Base-by-base conservation (phyloP, 202 grass and related monocot species). In the Hordeum pubiflorum region DNA sequence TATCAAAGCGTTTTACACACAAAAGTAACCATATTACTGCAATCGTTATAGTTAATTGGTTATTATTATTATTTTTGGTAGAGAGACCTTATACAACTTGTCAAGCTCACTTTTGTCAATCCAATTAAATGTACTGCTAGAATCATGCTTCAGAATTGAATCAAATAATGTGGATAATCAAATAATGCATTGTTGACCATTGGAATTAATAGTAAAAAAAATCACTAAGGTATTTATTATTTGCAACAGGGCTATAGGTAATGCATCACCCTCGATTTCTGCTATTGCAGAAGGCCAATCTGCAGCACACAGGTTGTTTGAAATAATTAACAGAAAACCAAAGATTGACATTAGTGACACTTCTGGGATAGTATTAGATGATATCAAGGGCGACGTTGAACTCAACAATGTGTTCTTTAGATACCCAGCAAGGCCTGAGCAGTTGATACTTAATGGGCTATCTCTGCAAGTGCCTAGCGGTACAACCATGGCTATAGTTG, bases 401-500 rank as follows among this genome's bases (percentile, higher is more conserved):
- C 88, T 98, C 4, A 93, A 86, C 48, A 80, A 93, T 81, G 88
- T 98, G 3, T 89, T 57, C 81, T 98, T 98, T 79, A 91, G 86
- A 58, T 98, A 94, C 74, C 95, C 95, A 48, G 75, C 87, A 43
- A 92, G 95, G 81, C 92, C 92, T 69, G 88, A 89, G 27, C 89
- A 98, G 29, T 58, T 83, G 62, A 88, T 93, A 89, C 86, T 98
- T 54, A 58, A 91, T 83, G 92, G 92, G 29, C 33, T 94, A 36
- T 88, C 68, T 17, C 62, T 98, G 44, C 64, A 85, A 81, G 88
- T 94, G 55, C 27, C 85, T 22, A 90, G 70, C 55, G 90, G 90
- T 57, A 94, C 86, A 31, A 93, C 92, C 76, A 95, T 93, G 95
- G 92, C 92, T 56, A 88, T 98, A 57, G 95, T 95, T 62, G 95